Conservation (phyloP, 208 protist genomes). For the Porcisia deanei region DNA sequence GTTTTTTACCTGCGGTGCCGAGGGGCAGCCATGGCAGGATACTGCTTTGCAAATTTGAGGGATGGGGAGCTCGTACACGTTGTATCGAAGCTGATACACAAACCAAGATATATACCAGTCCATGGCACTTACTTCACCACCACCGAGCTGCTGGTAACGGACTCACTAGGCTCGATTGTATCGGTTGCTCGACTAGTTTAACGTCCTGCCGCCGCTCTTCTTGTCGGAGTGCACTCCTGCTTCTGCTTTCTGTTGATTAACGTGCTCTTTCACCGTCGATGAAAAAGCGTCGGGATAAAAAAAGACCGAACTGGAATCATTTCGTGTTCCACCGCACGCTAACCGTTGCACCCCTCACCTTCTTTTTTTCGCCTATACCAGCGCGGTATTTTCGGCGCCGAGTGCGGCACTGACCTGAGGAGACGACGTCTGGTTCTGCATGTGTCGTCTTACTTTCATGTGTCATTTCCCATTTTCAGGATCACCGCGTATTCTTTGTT, state of each 20-base stretch:
- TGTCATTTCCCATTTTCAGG: no score
- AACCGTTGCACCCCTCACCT: not conserved
- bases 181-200: constrained; percentile 32
- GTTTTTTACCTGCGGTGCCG: constrained; percentile 63
- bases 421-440: not conserved
- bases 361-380: not conserved
- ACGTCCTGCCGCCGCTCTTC: not conserved
- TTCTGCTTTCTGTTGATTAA: not conserved
- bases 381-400: not conserved
- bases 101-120: constrained; percentile 70
- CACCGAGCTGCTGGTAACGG: constrained; percentile 77
- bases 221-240: not conserved
- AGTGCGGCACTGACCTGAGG: not conserved
- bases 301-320: not conserved
- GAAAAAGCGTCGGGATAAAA: not conserved
- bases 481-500: not conserved
- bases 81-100: constrained; percentile 76
- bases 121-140: constrained; percentile 77
- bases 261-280: not conserved
- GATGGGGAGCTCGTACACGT: constrained; percentile 82
- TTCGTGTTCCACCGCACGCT: not conserved
- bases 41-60: constrained; percentile 50
- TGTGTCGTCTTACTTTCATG: not conserved
- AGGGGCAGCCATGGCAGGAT: constrained; percentile 51
- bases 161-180: constrained; percentile 74